These are phyloP conservation scores for Logfia minima DNA, from an alignment of 129 eudicot species.

Conservation along the genomic window DNA sequence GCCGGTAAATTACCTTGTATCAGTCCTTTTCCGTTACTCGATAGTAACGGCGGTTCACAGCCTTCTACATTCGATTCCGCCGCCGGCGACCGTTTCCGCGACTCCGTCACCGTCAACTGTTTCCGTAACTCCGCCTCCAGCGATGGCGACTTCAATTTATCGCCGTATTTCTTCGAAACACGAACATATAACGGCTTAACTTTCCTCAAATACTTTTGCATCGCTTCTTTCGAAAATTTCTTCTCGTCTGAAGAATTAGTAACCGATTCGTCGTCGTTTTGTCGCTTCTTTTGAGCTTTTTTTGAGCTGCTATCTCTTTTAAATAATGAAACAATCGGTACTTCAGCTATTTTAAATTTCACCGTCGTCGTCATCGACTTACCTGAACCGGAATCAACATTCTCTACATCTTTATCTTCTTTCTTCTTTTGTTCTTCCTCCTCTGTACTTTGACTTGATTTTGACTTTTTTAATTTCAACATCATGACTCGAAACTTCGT, in stretches of 20 bases:
- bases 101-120: neutral
- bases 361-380: constrained; percentile 45
- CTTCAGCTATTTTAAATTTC: constrained; percentile 60
- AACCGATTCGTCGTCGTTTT: constrained; percentile 25
- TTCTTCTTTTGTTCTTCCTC: constrained; percentile 9
- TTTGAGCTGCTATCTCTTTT: constrained; percentile 54
- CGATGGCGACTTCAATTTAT: constrained; percentile 53
- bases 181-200: constrained; percentile 85
- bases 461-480: constrained; percentile 67
- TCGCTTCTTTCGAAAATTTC: constrained; percentile 49
- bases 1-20: constrained; percentile 64
- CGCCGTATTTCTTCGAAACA: constrained; percentile 71
- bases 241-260: constrained; percentile 37
- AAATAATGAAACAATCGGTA: constrained; percentile 58
- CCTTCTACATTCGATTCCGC: constrained; percentile 27
- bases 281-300: constrained; percentile 26
- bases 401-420: constrained; percentile 4
- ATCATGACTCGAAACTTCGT: constrained; percentile 65
- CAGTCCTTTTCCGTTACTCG: constrained; percentile 33
- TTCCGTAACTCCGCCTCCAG: constrained; percentile 10
- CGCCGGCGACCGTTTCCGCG: constrained; percentile 17
- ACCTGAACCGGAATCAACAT: constrained; percentile 9
- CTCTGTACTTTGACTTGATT: constrained; percentile 31
- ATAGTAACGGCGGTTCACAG: constrained; percentile 27
- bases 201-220: constrained; percentile 72